Evolutionary conservation across 2,329 filamentous ascomycete genomes (phyloP), one percentile per base, ranked within the genome.

Genomic region (Metarhizium guizhouense): DNA sequence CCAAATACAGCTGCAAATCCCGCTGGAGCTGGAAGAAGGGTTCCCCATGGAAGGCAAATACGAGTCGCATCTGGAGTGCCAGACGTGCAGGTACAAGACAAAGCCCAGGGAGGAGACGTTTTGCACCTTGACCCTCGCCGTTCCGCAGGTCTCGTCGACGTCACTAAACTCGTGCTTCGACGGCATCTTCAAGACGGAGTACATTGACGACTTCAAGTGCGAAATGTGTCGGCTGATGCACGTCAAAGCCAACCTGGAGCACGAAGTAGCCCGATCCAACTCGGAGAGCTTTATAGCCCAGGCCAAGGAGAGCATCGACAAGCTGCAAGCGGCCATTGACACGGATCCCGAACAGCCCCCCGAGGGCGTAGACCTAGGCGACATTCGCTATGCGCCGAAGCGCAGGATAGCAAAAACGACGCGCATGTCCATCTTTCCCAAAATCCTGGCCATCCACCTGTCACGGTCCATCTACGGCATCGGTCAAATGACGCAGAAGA

Each of bases 121-220:
- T 66, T 93, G 95, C 69, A 95, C 92, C 20, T 74, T 99, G 60
- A 97, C 93, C 1, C 76, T 99, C 54, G 90, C 91, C 64, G 94
- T 99, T 3, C 94, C 94, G 0, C 89, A 94, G 68, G 82, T 86
- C 59, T 84, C 80, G 52, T 87, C 89, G 2, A 92, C 92, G 0
- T 87, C 90, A 0, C 78, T 99, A 16, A 91, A 87, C 66, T 79
- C 85, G 8, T 99, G 94, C 70, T 94, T 99, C 64, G 94, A 99
- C 65, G 88, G 88, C 45, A 86, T 96, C 71, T 86, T 99, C 62
- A 96, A 96, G 72, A 90, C 90, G 0, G 94, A 99, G 70, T 87
- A 91, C 68, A 96, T 99, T 61, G 93, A 97, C 60, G 94, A 96
- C 68, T 99, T 95, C 76, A 92, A 89, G 63, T 99, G 94, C 73